Base-by-base conservation (phyloP, 805 yeast species). In the Saturnispora besseyi region DNA sequence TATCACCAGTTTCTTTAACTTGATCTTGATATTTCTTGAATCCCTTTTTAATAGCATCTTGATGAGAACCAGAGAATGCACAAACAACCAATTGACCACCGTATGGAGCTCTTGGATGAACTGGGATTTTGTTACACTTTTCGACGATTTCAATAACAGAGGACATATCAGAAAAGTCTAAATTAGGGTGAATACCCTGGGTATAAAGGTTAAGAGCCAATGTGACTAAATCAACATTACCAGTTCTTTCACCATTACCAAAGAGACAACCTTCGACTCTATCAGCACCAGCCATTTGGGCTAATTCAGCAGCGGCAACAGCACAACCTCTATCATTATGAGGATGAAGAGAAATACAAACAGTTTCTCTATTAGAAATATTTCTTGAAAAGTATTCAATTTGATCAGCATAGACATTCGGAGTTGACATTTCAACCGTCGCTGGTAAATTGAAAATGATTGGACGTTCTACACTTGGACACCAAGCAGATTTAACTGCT, bases 321-420 rank as follows among this genome's bases (percentile, higher is more conserved):
- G 86, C 90, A 64, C 91, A 84, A 22, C 95, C 95, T 60, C 95
- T 76, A 67, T 85, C 93, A 58, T 85, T 85, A 67, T 85, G 95
- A 31, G 88, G 86, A 64, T 85, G 95, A 50, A 86, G 75, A 12
- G 93, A 84, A 46, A 85, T 77, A 58, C 87, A 79, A 24, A 86
- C 77, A 56, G 74, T 81, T 50, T 83, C 86, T 56, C 95, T 78
- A 55, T 84, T 77, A 44, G 77, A 58, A 50, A 85, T 77, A 53
- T 78, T 68, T 13, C 76, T 77, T 44, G 78, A 62, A 59, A 85
- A 85, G 64, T 76, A 84, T 71, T 85, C 95, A 52, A 85, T 80
- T 72, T 84, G 93, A 63, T 85, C 95, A 40, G 95, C 95, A 61
- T 82, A 85, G 22, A 85, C 78, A 57, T 85, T 86, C 41, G 95